Conservation (phyloP, 2,329 filamentous ascomycete genomes). For the Fusarium succisae region DNA sequence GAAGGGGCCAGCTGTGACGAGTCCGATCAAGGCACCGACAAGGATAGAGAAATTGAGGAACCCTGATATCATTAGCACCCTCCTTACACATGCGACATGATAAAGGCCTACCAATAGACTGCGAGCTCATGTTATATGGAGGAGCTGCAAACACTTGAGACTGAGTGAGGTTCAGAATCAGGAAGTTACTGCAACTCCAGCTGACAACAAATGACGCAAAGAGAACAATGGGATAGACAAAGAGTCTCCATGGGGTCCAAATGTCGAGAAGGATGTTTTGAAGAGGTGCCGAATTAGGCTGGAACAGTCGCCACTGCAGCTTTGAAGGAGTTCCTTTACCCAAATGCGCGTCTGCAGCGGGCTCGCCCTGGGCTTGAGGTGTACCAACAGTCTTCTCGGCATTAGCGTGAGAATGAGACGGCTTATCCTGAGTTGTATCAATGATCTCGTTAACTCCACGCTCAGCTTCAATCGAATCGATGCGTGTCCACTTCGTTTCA, state of each 20-base stretch:
- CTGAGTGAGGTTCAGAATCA: slow-evolving; percentile 2
- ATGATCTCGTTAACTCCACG: not conserved
- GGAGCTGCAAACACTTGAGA: slow-evolving; percentile 4
- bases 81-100: too few species aligned
- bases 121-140: not conserved
- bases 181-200: slow-evolving; percentile 13
- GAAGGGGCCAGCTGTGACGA: not conserved
- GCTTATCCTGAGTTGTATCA: not conserved
- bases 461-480: not conserved
- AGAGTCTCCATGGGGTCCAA: slow-evolving; percentile 1
- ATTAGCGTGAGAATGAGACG: not conserved
- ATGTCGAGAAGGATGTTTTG: not conserved
- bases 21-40: not conserved
- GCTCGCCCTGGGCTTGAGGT: not conserved
- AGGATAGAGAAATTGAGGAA: slow-evolving; percentile 6
- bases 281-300: not conserved
- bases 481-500: not conserved
- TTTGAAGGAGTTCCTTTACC: not conserved
- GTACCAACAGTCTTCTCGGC: not conserved
- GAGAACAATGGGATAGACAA: not conserved
- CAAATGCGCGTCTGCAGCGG: not conserved
- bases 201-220: slow-evolving; percentile 6
- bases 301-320: not conserved
- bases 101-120: not conserved
- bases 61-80: too few species aligned